Percentiles rank a stretch among this genome's conserved stretches.
These are phyloP conservation scores for Mimosa pudica DNA, from an alignment of 306 rosid genomes.

Conservation along the genomic window DNA sequence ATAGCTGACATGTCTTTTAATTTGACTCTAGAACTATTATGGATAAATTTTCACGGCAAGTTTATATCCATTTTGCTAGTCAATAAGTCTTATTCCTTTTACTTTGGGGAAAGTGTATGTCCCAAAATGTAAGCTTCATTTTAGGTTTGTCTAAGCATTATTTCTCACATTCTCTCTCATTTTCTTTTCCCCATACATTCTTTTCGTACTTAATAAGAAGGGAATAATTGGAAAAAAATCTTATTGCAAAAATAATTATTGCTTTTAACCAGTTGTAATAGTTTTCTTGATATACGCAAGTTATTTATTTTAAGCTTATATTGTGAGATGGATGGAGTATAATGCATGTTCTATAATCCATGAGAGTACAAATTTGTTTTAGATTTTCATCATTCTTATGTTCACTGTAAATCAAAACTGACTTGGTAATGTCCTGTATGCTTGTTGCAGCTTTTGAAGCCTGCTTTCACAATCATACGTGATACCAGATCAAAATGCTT, in stretches of 20 bases:
- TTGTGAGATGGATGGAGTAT: background rate
- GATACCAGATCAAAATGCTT: constrained; percentile 77
- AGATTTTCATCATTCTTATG: constrained; percentile 17
- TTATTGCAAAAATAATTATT: too few species aligned
- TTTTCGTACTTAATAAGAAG: too few species aligned
- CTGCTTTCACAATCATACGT: constrained; percentile 83
- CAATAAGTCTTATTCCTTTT: background rate
- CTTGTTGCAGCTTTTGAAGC: constrained; percentile 84
- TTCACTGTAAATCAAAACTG: constrained; percentile 15
- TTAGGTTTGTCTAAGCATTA: too few species aligned
- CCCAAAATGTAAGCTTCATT: too few species aligned
- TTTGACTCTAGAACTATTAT: background rate
- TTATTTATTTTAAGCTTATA: too few species aligned
- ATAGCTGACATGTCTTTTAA: constrained; percentile 14
- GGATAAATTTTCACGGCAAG: background rate
- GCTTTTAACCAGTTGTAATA: too few species aligned
- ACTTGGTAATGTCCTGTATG: constrained; percentile 28
- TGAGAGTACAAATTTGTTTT: constrained; percentile 11
- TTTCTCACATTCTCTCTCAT: too few species aligned
- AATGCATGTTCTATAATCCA: background rate
- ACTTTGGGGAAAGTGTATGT: too few species aligned
- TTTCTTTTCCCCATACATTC: too few species aligned
- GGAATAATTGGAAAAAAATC: too few species aligned
- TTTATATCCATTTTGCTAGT: background rate
- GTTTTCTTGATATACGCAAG: too few species aligned